Evolutionary conservation across 768 basidiomycete species (phyloP).

Genomic region (Leccinellum luteum): DNA sequence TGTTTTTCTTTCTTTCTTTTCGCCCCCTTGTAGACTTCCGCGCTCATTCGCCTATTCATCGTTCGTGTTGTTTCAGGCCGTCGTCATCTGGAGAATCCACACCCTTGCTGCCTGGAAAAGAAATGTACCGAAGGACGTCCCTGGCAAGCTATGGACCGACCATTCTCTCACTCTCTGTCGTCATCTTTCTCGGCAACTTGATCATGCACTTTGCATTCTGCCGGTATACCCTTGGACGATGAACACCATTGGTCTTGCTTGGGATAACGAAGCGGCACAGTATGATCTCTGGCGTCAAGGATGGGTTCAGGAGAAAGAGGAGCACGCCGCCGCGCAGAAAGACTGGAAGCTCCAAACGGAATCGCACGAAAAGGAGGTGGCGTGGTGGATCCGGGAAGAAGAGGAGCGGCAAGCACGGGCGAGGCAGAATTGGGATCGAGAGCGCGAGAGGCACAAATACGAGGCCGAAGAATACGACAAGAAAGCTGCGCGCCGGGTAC

Average conservation of each 20-base stretch:
- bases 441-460: conserved; percentile 1
- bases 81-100: conserved; percentile 3
- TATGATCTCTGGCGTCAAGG: not conserved
- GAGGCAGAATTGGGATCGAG: conserved; percentile 3
- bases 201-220: conserved; percentile 6
- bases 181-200: not conserved
- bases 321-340: not conserved
- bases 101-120: conserved; percentile 8
- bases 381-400: conserved; percentile 1
- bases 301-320: conserved; percentile 8
- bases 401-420: conserved; percentile 7
- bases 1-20: not conserved
- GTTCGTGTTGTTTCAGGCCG: not conserved
- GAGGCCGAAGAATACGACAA: conserved; percentile 1
- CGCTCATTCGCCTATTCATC: too few relatives aligned
- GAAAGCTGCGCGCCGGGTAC: not conserved
- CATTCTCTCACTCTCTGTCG: not conserved
- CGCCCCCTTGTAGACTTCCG: not conserved
- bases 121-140: not conserved
- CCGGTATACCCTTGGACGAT: conserved; percentile 11
- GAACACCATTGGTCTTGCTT: conserved; percentile 7
- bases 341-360: conserved; percentile 13
- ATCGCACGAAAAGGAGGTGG: conserved; percentile 11
- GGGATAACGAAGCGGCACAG: conserved; percentile 4
- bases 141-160: not conserved